Evolutionary conservation across 2,329 filamentous ascomycete species (phyloP).

Genomic region (Colletotrichum graminicola): DNA sequence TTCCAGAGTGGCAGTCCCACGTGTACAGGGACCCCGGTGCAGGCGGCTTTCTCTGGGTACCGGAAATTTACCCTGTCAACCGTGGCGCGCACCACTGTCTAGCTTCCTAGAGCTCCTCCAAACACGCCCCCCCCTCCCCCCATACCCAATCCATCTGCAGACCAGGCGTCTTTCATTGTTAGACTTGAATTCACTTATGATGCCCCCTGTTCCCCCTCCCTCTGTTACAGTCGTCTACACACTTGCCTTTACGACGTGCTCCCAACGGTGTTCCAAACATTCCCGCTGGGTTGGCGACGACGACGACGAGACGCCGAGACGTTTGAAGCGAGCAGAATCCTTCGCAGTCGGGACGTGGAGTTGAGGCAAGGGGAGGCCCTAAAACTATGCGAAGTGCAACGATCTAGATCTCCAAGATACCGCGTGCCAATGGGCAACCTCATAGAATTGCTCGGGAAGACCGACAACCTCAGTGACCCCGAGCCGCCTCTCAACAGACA

Average conservation of each 20-base stretch:
- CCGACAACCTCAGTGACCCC: constrained; percentile 43
- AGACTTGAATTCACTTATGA: constrained; percentile 24
- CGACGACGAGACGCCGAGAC: background rate
- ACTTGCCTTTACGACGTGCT: background rate
- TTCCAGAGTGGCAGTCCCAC: constrained; percentile 34
- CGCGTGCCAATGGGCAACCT: constrained; percentile 35
- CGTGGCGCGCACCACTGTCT: constrained; percentile 26
- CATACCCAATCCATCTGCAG: constrained; percentile 34
- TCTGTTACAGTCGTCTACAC: background rate
- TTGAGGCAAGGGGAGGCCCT: background rate
- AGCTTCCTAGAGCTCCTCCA: constrained; percentile 16
- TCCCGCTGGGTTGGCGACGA: background rate
- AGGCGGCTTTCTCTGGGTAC: constrained; percentile 25
- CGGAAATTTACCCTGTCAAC: constrained; percentile 15
- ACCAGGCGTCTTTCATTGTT: background rate
- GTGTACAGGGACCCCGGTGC: constrained; percentile 29
- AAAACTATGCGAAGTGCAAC: constrained; percentile 28
- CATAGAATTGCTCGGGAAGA: constrained; percentile 40
- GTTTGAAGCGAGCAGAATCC: background rate
- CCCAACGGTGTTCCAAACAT: background rate
- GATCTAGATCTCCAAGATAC: constrained; percentile 7
- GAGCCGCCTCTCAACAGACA: constrained; percentile 37
- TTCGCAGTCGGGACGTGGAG: background rate
- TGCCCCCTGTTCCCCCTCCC: background rate
- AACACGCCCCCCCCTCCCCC: background rate